A percentile compares a stretch with the other conserved stretches of the same genome.
phyloP scores from a whole-genome alignment of 139 green algal genomes.

The Nannochloris sp. region DNA sequence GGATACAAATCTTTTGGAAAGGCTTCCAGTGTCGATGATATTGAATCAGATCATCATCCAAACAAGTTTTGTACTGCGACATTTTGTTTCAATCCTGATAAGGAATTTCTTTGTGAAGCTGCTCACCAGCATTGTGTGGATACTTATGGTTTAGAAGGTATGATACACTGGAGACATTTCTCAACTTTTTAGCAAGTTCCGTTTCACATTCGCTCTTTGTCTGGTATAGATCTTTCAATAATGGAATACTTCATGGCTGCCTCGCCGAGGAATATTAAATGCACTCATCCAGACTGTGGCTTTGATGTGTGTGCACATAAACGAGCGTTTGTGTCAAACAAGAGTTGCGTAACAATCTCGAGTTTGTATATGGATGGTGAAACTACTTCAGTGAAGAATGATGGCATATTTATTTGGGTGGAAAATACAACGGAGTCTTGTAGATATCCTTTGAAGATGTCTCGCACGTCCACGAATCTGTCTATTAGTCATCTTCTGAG shows the following conservation, averaged over 20 bases:
- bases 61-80: too few relatives aligned
- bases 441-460: too few relatives aligned
- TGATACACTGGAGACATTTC: neutral
- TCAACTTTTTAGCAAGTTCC: too few relatives aligned
- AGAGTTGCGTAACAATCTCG: slow-evolving; percentile 50
- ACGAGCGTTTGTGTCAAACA: slow-evolving; percentile 56
- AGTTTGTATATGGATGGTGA: slow-evolving; percentile 17
- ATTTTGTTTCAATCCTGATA: slow-evolving; percentile 50
- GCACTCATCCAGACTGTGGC: slow-evolving; percentile 35
- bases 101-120: slow-evolving; percentile 56
- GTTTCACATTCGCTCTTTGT: neutral
- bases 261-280: slow-evolving; percentile 33
- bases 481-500: too few relatives aligned
- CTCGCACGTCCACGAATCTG: too few relatives aligned
- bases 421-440: too few relatives aligned
- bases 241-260: slow-evolving; percentile 48
- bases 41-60: too few relatives aligned
- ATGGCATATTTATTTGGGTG: too few relatives aligned
- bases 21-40: too few relatives aligned
- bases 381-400: too few relatives aligned
- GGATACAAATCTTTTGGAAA: too few relatives aligned
- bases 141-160: slow-evolving; percentile 37
- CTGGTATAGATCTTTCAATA: slow-evolving; percentile 48
- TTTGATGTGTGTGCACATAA: slow-evolving; percentile 54
- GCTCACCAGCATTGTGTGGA: slow-evolving; percentile 41